Base-by-base conservation (phyloP, 768 basidiomycete genomes). In the Mycena crocata region DNA sequence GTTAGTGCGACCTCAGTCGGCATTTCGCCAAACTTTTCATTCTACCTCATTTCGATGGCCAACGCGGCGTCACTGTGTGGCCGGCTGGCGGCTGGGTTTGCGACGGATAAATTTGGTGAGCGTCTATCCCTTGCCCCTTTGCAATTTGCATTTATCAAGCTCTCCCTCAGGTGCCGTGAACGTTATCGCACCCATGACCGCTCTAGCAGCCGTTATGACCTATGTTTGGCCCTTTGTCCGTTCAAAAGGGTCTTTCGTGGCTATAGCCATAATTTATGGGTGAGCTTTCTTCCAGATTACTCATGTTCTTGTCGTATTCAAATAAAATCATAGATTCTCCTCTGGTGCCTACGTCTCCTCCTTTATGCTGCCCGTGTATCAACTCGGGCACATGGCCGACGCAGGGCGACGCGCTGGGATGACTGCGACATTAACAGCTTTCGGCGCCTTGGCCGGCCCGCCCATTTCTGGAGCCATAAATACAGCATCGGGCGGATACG, bases 401-500 rank as follows among this genome's bases (percentile, higher is more conserved):
- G 83, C 91, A 0, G 92, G 92, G 3, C 81, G 88, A 28, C 83
- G 92, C 19, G 77, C 85, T 0, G 92, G 92, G 12, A 87, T 93
- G 85, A 86, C 86, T 62, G 79, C 89, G 77, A 89, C 85, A 32
- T 80, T 91, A 57, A 66, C 87, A 23, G 85, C 91, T 0, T 37
- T 92, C 15, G 92, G 91, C 10, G 89, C 89, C 0, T 77, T 93
- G 5, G 83, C 82, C 0, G 92, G 92, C 0, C 90, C 90, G 3
- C 92, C 92, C 0, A 90, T 93, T 64, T 90, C 90, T 14, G 92
- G 92, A 1, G 89, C 89, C 0, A 91, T 93, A 68, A 83, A 84
- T 60, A 75, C 73, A 0, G 80, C 84, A 0, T 84, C 89, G 2
- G 84, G 83, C 4, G 83, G 84, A 1, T 93, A 86, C 69, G 76